Evolutionary conservation across 495 filamentous ascomycete species (phyloP).

Genomic region (Podospora pseudoanserina): DNA sequence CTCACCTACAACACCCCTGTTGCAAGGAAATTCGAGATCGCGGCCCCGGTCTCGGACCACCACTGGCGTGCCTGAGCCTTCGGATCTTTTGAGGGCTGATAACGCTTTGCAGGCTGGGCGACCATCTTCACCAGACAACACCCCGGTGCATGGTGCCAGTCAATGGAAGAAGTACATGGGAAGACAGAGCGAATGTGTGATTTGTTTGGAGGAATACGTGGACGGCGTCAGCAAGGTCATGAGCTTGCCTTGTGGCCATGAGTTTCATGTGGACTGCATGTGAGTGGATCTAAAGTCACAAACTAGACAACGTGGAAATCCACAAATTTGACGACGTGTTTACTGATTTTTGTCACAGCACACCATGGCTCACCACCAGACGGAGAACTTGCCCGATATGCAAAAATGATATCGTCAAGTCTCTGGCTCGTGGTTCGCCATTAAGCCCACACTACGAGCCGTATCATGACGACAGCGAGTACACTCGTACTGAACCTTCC

Average conservation of each 20-base stretch:
- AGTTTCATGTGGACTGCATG: conserved; percentile 99
- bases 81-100: conserved; percentile 34
- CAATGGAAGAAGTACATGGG: conserved; percentile 81
- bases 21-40: conserved; percentile 55
- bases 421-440: conserved; percentile 45
- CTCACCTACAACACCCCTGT: conserved; percentile 72
- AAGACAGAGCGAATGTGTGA: conserved; percentile 90
- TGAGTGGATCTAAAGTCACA: conserved; percentile 51
- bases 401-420: conserved; percentile 87
- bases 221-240: conserved; percentile 94
- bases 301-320: too few relatives aligned
- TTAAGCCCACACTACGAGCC: neutral
- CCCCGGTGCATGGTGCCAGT: conserved; percentile 42
- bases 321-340: neutral
- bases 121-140: conserved; percentile 47
- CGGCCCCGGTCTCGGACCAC: conserved; percentile 65
- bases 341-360: conserved; percentile 54
- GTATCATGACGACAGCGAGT: neutral
- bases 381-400: conserved; percentile 96
- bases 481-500: neutral
- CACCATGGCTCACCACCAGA: conserved; percentile 94
- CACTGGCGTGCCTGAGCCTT: conserved; percentile 52
- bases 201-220: conserved; percentile 94
- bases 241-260: conserved; percentile 97
- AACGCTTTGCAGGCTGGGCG: conserved; percentile 35